Evolutionary conservation across 2,329 filamentous ascomycete genomes (phyloP).

Genomic region (Exophiala mesophila): DNA sequence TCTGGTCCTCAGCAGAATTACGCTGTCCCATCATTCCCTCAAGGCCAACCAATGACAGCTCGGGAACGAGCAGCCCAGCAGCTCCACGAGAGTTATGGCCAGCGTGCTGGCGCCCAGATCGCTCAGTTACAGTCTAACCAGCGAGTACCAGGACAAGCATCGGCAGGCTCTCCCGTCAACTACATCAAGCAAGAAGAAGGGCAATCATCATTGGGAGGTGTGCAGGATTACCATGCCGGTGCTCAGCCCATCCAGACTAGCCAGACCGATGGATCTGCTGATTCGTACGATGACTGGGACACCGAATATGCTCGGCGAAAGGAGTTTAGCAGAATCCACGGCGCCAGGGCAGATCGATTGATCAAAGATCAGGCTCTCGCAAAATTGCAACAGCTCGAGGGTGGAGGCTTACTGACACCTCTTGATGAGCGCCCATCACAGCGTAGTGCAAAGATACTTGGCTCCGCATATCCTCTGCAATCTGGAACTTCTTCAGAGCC

Average conservation of each 20-base stretch:
- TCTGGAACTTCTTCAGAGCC: constrained; percentile 9
- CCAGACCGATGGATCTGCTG: constrained; percentile 72
- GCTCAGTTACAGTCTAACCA: constrained; percentile 29
- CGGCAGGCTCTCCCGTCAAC: constrained; percentile 39
- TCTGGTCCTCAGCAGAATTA: constrained; percentile 14
- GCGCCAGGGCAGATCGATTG: constrained; percentile 35
- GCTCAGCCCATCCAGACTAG: constrained; percentile 41
- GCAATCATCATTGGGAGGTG: constrained; percentile 5
- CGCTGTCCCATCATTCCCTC: constrained; percentile 32
- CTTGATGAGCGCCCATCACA: constrained; percentile 33
- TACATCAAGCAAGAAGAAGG: constrained; percentile 27
- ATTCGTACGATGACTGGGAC: constrained; percentile 53
- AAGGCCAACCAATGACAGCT: constrained; percentile 25
- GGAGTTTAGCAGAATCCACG: constrained; percentile 34
- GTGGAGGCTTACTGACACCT: constrained; percentile 42
- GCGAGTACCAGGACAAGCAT: constrained; percentile 32
- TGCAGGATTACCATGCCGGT: constrained; percentile 15
- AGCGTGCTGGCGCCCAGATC: constrained; percentile 27
- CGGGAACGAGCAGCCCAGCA: constrained; percentile 26
- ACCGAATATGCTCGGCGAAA: constrained; percentile 42
- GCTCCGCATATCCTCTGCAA: neutral
- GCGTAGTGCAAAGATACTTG: neutral
- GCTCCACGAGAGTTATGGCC: constrained; percentile 26
- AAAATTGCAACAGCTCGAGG: constrained; percentile 40
- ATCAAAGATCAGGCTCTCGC: constrained; percentile 41